Percentiles rank a stretch among this genome's conserved stretches.
These are phyloP conservation scores for Heritiera fomes DNA, from an alignment of 345 rosid species.

Conservation along the genomic window DNA sequence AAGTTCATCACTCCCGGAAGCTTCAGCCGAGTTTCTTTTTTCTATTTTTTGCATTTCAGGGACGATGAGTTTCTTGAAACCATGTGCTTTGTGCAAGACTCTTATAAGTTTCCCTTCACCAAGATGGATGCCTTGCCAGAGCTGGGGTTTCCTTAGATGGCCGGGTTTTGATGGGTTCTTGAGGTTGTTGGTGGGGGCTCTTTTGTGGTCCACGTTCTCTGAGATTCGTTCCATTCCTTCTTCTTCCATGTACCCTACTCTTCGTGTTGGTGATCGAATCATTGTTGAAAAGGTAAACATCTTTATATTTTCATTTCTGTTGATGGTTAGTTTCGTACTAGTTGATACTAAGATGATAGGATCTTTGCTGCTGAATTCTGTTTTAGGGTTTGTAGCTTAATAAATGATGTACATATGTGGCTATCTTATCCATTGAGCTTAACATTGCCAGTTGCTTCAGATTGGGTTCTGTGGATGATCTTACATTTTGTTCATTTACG, in stretches of 20 bases:
- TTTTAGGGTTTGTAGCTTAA: not conserved
- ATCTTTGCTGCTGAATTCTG: not conserved
- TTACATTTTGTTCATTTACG: not conserved
- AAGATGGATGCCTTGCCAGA: constrained; percentile 51
- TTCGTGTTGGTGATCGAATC: constrained; percentile 47
- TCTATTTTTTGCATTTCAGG: not conserved
- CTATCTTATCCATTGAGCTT: not conserved
- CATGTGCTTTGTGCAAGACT: constrained; percentile 31
- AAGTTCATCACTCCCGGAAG: not conserved
- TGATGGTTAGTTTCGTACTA: not conserved
- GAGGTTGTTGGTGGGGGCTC: constrained; percentile 28
- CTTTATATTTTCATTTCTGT: not conserved
- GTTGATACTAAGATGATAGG: not conserved
- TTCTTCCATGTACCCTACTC: constrained; percentile 50
- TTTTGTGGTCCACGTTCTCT: constrained; percentile 38
- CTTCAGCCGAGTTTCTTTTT: not conserved
- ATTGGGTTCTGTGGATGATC: not conserved
- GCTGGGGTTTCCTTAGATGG: constrained; percentile 44
- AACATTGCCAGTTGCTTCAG: not conserved
- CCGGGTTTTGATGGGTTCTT: constrained; percentile 42
- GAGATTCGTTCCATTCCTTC: constrained; percentile 33
- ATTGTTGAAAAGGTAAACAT: constrained; percentile 42
- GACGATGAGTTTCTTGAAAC: constrained; percentile 44
- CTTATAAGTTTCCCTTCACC: constrained; percentile 19
- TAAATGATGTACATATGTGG: not conserved